phyloP scores from a whole-genome alignment of 441 rosid genomes.

The Populus hybrid region DNA sequence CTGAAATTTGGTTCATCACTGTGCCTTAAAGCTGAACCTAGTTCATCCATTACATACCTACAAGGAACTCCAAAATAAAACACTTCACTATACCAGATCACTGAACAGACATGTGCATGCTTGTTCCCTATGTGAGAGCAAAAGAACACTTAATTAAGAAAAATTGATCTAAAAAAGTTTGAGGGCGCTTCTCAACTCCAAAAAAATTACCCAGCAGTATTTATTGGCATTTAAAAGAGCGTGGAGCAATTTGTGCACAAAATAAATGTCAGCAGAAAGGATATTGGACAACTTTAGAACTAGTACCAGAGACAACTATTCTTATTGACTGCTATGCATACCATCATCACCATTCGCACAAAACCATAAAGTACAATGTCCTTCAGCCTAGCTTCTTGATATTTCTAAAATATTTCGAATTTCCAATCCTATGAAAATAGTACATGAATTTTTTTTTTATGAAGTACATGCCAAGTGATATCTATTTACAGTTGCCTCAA shows the following conservation, averaged over 20 bases:
- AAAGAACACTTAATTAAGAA: not conserved
- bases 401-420: not conserved
- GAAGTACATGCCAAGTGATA: not conserved
- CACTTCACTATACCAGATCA: not conserved
- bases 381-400: not conserved
- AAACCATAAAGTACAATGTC: not conserved
- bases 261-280: not conserved
- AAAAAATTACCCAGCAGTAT: not conserved
- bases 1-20: conserved; percentile 86
- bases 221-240: not conserved
- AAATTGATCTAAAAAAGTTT: not conserved
- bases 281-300: not conserved
- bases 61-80: conserved; percentile 19
- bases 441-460: not conserved
- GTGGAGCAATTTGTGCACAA: not conserved
- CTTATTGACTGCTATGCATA: not conserved
- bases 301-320: not conserved
- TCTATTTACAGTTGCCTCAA: not conserved
- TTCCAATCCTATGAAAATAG: not conserved
- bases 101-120: too few relatives aligned
- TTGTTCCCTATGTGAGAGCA: not conserved
- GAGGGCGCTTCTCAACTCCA: not conserved
- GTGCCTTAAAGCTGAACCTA: conserved; percentile 85
- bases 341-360: not conserved
- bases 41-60: conserved; percentile 98